Evolutionary conservation across 495 filamentous ascomycete genomes (phyloP).

Genomic region (Podospora appendiculata): DNA sequence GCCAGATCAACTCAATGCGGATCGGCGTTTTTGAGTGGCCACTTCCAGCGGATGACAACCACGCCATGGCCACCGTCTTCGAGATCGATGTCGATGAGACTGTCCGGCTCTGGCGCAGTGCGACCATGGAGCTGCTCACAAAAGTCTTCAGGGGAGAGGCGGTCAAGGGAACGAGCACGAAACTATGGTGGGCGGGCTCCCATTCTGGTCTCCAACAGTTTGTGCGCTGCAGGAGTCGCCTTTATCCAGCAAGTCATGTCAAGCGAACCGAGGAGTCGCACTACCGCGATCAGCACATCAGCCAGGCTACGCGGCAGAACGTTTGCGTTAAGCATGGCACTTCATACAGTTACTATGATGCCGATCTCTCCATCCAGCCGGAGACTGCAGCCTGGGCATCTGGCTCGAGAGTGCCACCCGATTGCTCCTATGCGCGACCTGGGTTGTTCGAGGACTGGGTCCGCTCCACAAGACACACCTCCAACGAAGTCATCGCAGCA

Average conservation of each 20-base stretch:
- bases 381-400: no score
- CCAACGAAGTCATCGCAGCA: constrained; percentile 38
- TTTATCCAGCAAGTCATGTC: constrained; percentile 6
- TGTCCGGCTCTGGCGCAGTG: constrained; percentile 48
- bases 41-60: constrained; percentile 41
- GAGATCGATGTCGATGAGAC: constrained; percentile 42
- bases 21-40: constrained; percentile 59
- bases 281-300: constrained; percentile 9
- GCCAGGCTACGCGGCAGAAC: constrained; percentile 14
- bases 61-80: constrained; percentile 47
- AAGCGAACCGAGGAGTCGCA: constrained; percentile 11
- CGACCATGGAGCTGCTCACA: constrained; percentile 34
- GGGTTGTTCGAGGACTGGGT: constrained; percentile 4
- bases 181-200: background rate
- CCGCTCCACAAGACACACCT: constrained; percentile 13
- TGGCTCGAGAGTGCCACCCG: no score
- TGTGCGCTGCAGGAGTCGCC: background rate
- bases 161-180: background rate
- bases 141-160: constrained; percentile 26
- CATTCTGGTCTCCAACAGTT: background rate
- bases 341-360: no score
- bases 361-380: no score
- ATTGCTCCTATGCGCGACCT: no score
- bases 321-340: no score
- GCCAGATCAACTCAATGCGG: constrained; percentile 26